A percentile compares a stretch with the other conserved stretches of the same genome.
These are phyloP conservation scores for Entomortierella parvispora DNA, from an alignment of 192 early-diverging fungal genomes.

Conservation along the genomic window DNA sequence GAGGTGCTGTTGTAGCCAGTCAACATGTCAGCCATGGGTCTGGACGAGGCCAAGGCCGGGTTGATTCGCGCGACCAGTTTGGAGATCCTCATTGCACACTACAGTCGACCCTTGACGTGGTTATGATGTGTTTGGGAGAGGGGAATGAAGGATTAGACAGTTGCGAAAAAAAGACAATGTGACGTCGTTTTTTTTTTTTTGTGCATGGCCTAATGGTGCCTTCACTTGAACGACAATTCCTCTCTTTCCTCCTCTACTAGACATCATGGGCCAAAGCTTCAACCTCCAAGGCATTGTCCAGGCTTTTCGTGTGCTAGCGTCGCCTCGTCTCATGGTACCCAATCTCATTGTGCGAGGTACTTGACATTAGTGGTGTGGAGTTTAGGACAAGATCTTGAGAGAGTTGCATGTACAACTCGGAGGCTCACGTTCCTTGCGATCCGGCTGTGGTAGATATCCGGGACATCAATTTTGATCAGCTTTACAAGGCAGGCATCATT, in stretches of 20 bases:
- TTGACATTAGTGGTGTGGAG: not conserved
- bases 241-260: not conserved
- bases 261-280: conserved; percentile 80
- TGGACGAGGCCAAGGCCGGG: too few species aligned
- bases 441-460: conserved; percentile 66
- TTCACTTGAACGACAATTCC: not conserved
- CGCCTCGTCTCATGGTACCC: conserved; percentile 79
- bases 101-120: too few species aligned
- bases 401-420: not conserved
- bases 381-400: not conserved
- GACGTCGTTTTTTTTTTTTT: too few species aligned
- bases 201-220: too few species aligned
- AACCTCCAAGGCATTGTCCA: conserved; percentile 75
- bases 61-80: too few species aligned
- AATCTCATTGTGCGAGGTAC: conserved; percentile 76
- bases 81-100: too few species aligned
- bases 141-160: too few species aligned
- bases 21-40: too few species aligned
- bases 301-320: conserved; percentile 60
- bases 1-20: too few species aligned
- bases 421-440: not conserved
- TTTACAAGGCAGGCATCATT: conserved; percentile 69
- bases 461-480: conserved; percentile 67
- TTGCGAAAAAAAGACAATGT: too few species aligned
- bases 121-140: too few species aligned